Conservation (phyloP, 257 asterid genomes). For the Nicotiana noctiflora region DNA sequence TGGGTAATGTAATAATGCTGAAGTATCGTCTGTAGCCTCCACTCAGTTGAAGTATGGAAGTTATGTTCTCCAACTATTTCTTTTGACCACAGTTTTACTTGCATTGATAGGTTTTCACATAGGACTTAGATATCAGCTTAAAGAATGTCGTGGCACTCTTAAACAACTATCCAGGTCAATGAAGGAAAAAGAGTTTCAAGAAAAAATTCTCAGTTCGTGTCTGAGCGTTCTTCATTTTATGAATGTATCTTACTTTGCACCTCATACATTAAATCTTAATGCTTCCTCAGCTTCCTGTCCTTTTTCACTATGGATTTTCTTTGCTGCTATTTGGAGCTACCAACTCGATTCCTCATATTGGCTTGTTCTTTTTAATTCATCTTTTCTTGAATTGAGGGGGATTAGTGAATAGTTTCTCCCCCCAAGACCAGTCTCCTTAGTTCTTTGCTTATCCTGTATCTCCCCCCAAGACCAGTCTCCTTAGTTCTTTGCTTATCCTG, state of each 20-base stretch:
- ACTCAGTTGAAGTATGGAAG: background rate
- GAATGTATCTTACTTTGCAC: background rate
- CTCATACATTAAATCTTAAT: background rate
- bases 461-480: background rate
- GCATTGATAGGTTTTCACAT: background rate
- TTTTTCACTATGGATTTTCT: background rate
- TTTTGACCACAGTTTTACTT: constrained; percentile 1
- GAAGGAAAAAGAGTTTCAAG: background rate
- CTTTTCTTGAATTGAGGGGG: background rate
- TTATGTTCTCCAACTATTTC: background rate
- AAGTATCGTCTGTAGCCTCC: background rate
- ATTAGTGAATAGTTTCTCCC: background rate
- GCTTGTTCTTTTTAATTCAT: background rate
- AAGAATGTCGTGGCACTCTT: background rate
- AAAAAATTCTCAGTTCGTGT: background rate
- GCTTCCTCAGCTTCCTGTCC: background rate
- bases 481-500: background rate
- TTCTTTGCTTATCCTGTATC: background rate
- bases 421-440: background rate
- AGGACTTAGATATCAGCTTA: background rate
- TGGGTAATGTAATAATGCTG: background rate
- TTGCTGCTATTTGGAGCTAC: background rate
- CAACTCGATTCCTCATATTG: background rate
- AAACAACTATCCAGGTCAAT: background rate
- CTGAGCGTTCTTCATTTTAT: background rate